Conservation (phyloP, 2,329 filamentous ascomycete species). For the Exophiala sp. region DNA sequence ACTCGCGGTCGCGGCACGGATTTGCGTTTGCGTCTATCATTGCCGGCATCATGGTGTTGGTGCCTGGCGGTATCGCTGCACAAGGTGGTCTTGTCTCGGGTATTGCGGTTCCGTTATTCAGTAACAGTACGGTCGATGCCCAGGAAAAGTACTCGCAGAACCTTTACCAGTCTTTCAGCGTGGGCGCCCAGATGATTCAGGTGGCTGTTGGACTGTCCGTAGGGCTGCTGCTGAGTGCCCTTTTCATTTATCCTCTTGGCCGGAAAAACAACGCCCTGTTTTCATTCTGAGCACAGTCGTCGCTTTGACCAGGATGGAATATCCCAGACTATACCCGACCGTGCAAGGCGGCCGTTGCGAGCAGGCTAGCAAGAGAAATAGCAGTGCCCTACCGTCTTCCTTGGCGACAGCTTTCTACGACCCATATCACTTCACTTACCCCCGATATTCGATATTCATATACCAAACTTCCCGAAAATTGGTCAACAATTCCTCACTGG, state of each 20-base stretch:
- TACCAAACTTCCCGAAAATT: no score
- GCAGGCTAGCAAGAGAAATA: no score
- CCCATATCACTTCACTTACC: no score
- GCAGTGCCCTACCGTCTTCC: no score
- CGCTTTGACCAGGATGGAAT: no score
- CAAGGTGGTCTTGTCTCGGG: constrained; percentile 1
- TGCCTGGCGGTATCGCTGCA: background rate
- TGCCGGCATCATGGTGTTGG: background rate
- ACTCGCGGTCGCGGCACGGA: constrained; percentile 1
- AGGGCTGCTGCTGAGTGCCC: background rate
- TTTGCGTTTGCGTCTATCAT: background rate
- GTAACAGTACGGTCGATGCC: background rate
- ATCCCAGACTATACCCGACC: no score
- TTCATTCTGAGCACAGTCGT: background rate
- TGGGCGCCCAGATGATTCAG: constrained; percentile 1
- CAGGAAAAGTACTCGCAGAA: background rate
- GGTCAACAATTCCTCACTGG: no score
- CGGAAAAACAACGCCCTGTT: constrained; percentile 1
- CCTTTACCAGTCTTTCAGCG: background rate
- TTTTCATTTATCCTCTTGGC: background rate
- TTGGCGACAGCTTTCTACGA: no score
- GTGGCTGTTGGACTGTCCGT: constrained; percentile 1
- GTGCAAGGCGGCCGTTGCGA: no score
- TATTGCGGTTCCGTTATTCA: background rate
- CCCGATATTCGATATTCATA: no score